These are phyloP conservation scores for Blastomyces silverae DNA, from an alignment of 2,329 filamentous ascomycete species.

Conservation along the genomic window DNA sequence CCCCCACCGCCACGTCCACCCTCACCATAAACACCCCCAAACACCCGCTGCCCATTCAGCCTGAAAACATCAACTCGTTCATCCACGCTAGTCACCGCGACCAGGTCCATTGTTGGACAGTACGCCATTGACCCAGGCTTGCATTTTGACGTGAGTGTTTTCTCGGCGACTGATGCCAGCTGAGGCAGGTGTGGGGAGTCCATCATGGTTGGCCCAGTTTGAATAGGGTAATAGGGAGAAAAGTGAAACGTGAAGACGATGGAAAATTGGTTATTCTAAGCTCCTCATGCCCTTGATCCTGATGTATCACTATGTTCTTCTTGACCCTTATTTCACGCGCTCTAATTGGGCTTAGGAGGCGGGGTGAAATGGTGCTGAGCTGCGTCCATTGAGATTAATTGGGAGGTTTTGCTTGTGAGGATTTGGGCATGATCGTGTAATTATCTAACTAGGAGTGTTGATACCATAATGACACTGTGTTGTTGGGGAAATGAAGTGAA, in stretches of 20 bases:
- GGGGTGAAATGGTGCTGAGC: not conserved
- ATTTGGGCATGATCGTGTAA: not conserved
- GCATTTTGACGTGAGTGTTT: constrained; percentile 38
- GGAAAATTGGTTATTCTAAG: not conserved
- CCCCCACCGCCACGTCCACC: constrained; percentile 28
- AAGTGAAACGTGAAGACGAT: not conserved
- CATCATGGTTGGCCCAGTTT: constrained; percentile 4
- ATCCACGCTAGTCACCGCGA: constrained; percentile 62
- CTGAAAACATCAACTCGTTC: constrained; percentile 69
- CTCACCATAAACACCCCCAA: constrained; percentile 43
- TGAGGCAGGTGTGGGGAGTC: constrained; percentile 19
- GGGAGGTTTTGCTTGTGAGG: not conserved
- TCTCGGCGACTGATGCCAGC: constrained; percentile 37
- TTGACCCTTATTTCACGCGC: not conserved
- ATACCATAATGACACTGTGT: not conserved
- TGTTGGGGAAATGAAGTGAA: not conserved
- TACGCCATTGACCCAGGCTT: constrained; percentile 54
- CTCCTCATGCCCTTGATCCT: not conserved
- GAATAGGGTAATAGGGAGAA: too few species aligned
- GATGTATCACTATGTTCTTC: not conserved
- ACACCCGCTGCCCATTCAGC: constrained; percentile 65
- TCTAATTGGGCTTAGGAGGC: not conserved
- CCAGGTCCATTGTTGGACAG: constrained; percentile 78
- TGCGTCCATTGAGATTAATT: not conserved
- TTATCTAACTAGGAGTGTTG: not conserved